These are phyloP conservation scores for Linaria vulgaris DNA, from an alignment of 257 asterid genomes.

Conservation along the genomic window DNA sequence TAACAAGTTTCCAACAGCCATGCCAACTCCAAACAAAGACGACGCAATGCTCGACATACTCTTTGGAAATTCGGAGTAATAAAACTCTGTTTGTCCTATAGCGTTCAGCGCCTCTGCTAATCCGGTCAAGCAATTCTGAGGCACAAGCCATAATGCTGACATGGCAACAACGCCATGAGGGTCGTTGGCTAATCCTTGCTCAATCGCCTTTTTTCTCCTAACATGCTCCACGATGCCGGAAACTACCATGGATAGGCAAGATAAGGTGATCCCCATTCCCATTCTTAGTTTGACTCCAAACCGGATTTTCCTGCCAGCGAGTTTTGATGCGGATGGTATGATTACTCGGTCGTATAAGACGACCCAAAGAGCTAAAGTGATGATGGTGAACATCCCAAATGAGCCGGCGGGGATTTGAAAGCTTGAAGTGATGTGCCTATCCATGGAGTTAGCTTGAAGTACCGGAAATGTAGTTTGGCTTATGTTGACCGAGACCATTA, in stretches of 20 bases:
- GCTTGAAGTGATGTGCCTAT: conserved; percentile 47
- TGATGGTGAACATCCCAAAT: conserved; percentile 44
- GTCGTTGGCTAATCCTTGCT: conserved; percentile 40
- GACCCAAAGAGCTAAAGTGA: conserved; percentile 48
- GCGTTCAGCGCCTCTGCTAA: conserved; percentile 65
- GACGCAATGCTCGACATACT: conserved; percentile 64
- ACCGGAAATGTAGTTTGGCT: conserved; percentile 52
- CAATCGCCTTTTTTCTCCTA: conserved; percentile 41
- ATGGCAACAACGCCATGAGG: conserved; percentile 44
- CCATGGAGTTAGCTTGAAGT: conserved; percentile 68
- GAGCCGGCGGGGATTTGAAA: conserved; percentile 74
- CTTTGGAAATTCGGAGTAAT: conserved; percentile 58
- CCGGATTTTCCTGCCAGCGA: conserved; percentile 44
- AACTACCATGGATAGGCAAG: conserved; percentile 44
- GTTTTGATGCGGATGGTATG: conserved; percentile 49
- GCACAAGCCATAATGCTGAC: conserved; percentile 74
- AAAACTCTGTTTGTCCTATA: conserved; percentile 60
- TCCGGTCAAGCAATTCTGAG: conserved; percentile 53
- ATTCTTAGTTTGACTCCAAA: conserved; percentile 50
- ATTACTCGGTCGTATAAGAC: conserved; percentile 53
- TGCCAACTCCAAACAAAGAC: conserved; percentile 51
- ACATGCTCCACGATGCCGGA: conserved; percentile 52
- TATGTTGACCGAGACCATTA: conserved; percentile 52
- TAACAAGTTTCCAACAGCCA: conserved; percentile 49
- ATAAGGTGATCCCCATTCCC: conserved; percentile 58